A percentile compares a stretch with the other conserved stretches of the same genome.
Conservation (phyloP, 1,139 yeast species). For the Pichia norvegensis region DNA sequence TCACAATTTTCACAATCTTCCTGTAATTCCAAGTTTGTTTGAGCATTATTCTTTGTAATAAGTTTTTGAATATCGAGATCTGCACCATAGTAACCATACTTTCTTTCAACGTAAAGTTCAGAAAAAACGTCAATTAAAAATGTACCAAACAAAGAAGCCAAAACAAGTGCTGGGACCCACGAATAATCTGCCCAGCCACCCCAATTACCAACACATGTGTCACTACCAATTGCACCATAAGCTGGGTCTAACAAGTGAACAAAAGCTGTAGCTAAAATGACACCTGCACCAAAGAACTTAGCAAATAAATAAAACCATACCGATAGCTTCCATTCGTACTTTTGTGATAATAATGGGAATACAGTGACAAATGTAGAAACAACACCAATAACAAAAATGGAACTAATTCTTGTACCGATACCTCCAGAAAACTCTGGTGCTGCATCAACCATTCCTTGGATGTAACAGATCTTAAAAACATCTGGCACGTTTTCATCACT, state of each 20-base stretch:
- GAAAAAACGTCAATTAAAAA: constrained; percentile 25
- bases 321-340: constrained; percentile 50
- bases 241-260: constrained; percentile 83
- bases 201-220: constrained; percentile 39
- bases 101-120: constrained; percentile 26
- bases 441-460: constrained; percentile 16
- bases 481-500: constrained; percentile 13
- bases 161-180: constrained; percentile 29
- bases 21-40: constrained; percentile 8
- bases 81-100: constrained; percentile 19
- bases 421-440: constrained; percentile 15
- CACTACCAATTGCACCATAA: constrained; percentile 41
- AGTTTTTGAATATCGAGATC: constrained; percentile 15
- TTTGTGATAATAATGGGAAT: constrained; percentile 48
- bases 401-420: constrained; percentile 60
- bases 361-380: constrained; percentile 53
- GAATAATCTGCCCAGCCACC: constrained; percentile 37
- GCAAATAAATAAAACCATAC: constrained; percentile 58
- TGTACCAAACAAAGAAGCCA: constrained; percentile 21
- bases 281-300: constrained; percentile 88
- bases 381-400: constrained; percentile 59
- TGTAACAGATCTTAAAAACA: constrained; percentile 14
- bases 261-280: constrained; percentile 82
- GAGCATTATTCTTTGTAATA: constrained; percentile 5
- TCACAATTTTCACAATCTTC: constrained; percentile 6